A percentile compares a stretch with the other conserved stretches of the same genome.
These are phyloP conservation scores for Lasiodiplodia gonubiensis DNA, from an alignment of 2,329 filamentous ascomycete species.

Conservation along the genomic window DNA sequence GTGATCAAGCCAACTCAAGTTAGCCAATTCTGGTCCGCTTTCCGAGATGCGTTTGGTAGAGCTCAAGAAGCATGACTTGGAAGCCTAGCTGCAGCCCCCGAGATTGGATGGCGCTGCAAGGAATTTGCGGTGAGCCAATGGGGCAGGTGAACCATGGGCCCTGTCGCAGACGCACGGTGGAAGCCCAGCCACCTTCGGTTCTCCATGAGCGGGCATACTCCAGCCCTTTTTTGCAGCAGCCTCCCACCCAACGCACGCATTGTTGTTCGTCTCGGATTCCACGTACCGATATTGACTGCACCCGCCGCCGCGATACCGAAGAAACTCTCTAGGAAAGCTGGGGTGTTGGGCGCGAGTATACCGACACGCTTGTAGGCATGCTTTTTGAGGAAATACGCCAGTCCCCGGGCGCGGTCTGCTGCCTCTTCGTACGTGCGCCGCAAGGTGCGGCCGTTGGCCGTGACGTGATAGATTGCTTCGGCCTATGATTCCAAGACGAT, in stretches of 20 bases:
- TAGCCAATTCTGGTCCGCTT: not conserved
- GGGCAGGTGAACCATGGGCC: not conserved
- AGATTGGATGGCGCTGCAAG: not conserved
- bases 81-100: no score
- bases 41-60: not conserved
- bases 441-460: slow-evolving; percentile 74
- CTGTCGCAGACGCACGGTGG: not conserved
- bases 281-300: slow-evolving; percentile 70
- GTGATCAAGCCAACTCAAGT: slow-evolving; percentile 9
- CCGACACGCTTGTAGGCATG: slow-evolving; percentile 78
- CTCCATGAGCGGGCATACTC: not conserved
- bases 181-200: not conserved
- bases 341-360: slow-evolving; percentile 89
- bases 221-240: not conserved
- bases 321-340: slow-evolving; percentile 88
- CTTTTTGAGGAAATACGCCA: slow-evolving; percentile 86
- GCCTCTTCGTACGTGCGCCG: slow-evolving; percentile 80
- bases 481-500: slow-evolving; percentile 53
- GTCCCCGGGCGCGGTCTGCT: slow-evolving; percentile 81
- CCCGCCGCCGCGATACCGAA: slow-evolving; percentile 86
- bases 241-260: not conserved
- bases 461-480: slow-evolving; percentile 83
- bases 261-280: not conserved
- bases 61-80: not conserved
- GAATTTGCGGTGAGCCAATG: not conserved